Evolutionary conservation across 208 protist species (phyloP), one percentile per base, ranked within the genome.

Genomic region (Wallacemonas sp.): DNA sequence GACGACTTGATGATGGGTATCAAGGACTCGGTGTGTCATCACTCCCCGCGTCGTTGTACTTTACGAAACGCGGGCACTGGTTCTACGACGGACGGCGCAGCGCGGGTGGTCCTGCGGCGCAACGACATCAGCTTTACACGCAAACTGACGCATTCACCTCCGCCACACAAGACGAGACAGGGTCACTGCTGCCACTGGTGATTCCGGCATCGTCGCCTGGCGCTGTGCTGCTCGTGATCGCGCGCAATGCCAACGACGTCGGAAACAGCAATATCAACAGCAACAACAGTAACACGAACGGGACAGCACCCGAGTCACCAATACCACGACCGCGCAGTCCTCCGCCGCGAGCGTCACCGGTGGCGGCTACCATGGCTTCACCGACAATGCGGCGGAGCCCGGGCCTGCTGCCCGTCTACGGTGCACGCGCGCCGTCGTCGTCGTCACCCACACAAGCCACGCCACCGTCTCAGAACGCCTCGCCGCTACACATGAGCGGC

Each of bases 11-110:
- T 41, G 36, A 14, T 14, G 36, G 9, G 9, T 41, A 6, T 17
- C 44, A 12, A 17, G 19, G 44, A 17, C 44, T 49, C 44, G 5
- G 5, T 5, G 19, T 17, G 52, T 5, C 30, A 12, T 41, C 52
- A 4, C 32, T 58, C 16, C 32, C 30, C 12, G 52, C 26, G 29
- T 58, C 52, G 52, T 24, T 58, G 29, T 58, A 43, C 52, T 58
- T 41, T 29, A 58, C 52, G 52, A 58, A 58, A n/a, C 52, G 52
- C 30, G 52, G 52, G 2, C 52, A 58, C 19, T 58, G 52, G 52
- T 11, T 58, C 30, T 58, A 58, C 19, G 52, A 58, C n/a, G 32
- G n/a, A 3, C 26, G 52, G n/a, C 2, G 14, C 52, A 41, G 29
- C 24, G 30, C 34, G 6, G 30, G 30, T 12, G 52, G 52, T 14